Evolutionary conservation across 441 rosid genomes (phyloP), one percentile per base, ranked within the genome.

Genomic region (Eruca vesicaria): DNA sequence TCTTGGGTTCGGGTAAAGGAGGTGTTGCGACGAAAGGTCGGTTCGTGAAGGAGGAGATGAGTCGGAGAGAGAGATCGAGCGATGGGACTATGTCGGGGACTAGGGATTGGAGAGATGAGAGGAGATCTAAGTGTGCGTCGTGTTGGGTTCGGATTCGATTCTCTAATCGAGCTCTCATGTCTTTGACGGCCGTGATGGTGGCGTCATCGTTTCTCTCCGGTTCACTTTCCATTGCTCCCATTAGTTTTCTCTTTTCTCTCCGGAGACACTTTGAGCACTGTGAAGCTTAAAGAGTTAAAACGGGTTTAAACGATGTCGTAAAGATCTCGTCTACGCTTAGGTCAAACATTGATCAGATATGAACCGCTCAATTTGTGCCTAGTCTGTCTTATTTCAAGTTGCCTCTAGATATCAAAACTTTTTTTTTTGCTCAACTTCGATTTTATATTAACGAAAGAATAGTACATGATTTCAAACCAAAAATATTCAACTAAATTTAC

Each of bases 21-120:
- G 90, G 93, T 5, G 91, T 90, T n/a, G 97, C 86, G 16, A 79
- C 69, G 74, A 89, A 93, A 21, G 90, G 84, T 18, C 90, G 97
- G 26, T 74, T 75, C 50, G 83, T 86, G 85, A 95, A 90, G 33
- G 97, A 80, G 58, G 98, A 90, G 68, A 93, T 83, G 33, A 95
- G 70, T 35, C 74, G 83, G 69, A 91, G 93, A 2, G 98, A 91
- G 73, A 91, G 87, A 74, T 95, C 98, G 74, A 95, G 83, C 14
- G 93, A 84, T 36, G 97, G 84, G 61, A 92, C 89, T 36, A 93
- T 80, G 62, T 90, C 64, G 18, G 99, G 95, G 68, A 90, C 83
- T 59, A 82, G n/a, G 67, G 86, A 33, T 77, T 87, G 97, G 43
- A 93, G 93, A 3, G 99, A 89, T 0, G 98, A 83, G n/a, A 93